phyloP scores from a whole-genome alignment of 2,329 filamentous ascomycete genomes.

The Neonectria punicea region DNA sequence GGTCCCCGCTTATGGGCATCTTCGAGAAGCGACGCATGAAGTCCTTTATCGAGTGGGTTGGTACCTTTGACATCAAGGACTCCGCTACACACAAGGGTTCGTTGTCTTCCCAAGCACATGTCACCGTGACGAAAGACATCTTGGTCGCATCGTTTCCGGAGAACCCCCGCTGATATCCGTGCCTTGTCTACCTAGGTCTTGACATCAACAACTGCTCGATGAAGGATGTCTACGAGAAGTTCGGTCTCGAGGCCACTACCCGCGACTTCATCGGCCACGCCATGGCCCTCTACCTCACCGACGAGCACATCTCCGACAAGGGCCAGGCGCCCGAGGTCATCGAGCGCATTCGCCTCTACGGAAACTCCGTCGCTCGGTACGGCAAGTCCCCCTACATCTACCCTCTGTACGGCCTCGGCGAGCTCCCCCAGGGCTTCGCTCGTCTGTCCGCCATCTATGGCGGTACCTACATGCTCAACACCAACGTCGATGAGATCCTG shows the following conservation, averaged over 20 bases:
- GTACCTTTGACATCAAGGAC: slow-evolving; percentile 84
- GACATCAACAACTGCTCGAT: slow-evolving; percentile 84
- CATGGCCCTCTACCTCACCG: slow-evolving; percentile 95
- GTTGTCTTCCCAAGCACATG: slow-evolving; percentile 36
- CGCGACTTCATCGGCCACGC: slow-evolving; percentile 97
- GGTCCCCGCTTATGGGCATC: slow-evolving; percentile 93
- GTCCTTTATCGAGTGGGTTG: slow-evolving; percentile 96
- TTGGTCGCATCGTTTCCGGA: not conserved
- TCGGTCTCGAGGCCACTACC: slow-evolving; percentile 87
- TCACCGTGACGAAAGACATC: not conserved
- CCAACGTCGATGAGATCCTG: slow-evolving; percentile 86
- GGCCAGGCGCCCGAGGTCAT: slow-evolving; percentile 86
- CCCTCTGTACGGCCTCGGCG: slow-evolving; percentile 95
- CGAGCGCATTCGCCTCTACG: slow-evolving; percentile 93
- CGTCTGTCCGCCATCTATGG: slow-evolving; percentile 98
- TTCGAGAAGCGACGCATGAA: slow-evolving; percentile 98
- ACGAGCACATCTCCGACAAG: slow-evolving; percentile 81
- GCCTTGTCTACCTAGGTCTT: slow-evolving; percentile 67
- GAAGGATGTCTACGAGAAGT: slow-evolving; percentile 99
- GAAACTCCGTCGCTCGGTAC: slow-evolving; percentile 96
- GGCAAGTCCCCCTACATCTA: slow-evolving; percentile 99
- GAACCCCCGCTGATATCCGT: slow-evolving; percentile 27
- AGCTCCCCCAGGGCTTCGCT: slow-evolving; percentile 97
- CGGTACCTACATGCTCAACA: slow-evolving; percentile 99
- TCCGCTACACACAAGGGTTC: slow-evolving; percentile 89